Evolutionary conservation across 2,329 filamentous ascomycete genomes (phyloP).

Genomic region (Cryphonectria nitschkei): DNA sequence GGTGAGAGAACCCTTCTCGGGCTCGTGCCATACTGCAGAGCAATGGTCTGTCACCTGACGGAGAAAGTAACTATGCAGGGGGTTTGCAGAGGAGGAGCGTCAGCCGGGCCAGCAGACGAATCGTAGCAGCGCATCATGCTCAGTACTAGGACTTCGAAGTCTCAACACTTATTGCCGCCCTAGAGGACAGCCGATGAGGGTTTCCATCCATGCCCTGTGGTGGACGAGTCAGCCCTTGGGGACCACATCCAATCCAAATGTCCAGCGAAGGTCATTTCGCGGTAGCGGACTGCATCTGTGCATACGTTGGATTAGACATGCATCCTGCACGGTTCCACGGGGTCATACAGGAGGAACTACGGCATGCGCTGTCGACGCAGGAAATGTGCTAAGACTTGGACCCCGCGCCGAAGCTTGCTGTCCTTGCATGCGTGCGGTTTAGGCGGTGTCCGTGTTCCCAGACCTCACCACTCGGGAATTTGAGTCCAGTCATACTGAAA

Average conservation of each 20-base stretch:
- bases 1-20: neutral
- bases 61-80: neutral
- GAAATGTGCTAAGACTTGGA: neutral
- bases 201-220: neutral
- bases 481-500: neutral
- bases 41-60: neutral
- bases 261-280: neutral
- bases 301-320: neutral
- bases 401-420: neutral
- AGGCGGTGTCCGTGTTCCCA: neutral
- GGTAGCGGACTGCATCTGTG: neutral
- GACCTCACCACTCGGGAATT: neutral
- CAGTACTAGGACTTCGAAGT: neutral
- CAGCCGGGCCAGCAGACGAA: neutral
- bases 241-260: neutral
- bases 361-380: slow-evolving; percentile 2
- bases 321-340: neutral
- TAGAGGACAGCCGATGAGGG: neutral
- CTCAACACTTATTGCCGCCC: neutral
- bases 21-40: neutral
- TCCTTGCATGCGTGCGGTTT: neutral
- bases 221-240: neutral
- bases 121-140: neutral
- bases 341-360: neutral
- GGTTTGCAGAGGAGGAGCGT: neutral